Conservation (phyloP, 2,329 filamentous ascomycete genomes). For the Macrophomina phaseolina region DNA sequence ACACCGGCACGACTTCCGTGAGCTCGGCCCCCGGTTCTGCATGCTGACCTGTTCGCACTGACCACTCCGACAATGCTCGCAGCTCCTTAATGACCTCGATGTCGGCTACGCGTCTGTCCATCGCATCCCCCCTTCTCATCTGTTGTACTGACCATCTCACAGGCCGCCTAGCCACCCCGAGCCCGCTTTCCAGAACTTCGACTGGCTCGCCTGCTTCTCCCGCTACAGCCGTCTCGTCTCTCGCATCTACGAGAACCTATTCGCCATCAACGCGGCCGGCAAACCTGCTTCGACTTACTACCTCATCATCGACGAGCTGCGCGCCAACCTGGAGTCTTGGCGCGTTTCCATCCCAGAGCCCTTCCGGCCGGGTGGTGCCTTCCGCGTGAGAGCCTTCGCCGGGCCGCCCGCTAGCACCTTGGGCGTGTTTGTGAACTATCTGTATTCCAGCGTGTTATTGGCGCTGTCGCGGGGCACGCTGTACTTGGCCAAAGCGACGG, state of each 20-base stretch:
- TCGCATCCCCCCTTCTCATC: too few species aligned
- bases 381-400: conserved; percentile 30
- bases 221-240: conserved; percentile 43
- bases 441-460: conserved; percentile 41
- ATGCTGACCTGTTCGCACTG: not conserved
- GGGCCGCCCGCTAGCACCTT: conserved; percentile 31
- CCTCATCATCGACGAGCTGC: conserved; percentile 34
- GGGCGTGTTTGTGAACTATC: conserved; percentile 37
- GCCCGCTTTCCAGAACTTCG: conserved; percentile 39
- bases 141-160: too few species aligned
- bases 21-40: conserved; percentile 10
- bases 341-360: conserved; percentile 36
- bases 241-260: conserved; percentile 41
- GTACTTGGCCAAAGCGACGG: conserved; percentile 32
- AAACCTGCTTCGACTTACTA: conserved; percentile 30
- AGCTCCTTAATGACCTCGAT: conserved; percentile 47
- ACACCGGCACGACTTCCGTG: conserved; percentile 41
- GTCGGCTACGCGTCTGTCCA: conserved; percentile 42
- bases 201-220: conserved; percentile 44
- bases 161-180: conserved; percentile 38
- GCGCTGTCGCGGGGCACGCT: conserved; percentile 40
- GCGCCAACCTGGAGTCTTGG: conserved; percentile 42
- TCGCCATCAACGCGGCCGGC: conserved; percentile 38
- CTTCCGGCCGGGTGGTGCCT: conserved; percentile 39
- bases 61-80: not conserved